Percentiles rank a stretch among this genome's conserved stretches.
These are phyloP conservation scores for Naganishia cerealis DNA, from an alignment of 1,284 basidiomycete genomes.

Conservation along the genomic window DNA sequence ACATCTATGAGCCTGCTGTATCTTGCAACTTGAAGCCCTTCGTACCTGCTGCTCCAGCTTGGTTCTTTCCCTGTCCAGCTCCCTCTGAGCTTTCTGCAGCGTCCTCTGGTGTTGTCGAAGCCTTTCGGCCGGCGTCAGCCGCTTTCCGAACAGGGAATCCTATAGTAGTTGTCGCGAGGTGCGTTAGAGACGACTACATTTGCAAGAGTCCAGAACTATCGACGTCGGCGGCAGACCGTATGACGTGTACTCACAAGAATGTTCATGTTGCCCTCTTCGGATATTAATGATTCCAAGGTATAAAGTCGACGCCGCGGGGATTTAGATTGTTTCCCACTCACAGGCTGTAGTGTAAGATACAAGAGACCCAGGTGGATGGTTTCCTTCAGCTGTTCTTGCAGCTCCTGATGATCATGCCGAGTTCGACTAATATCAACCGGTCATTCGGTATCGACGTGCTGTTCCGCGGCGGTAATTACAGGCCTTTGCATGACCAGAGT, in stretches of 20 bases:
- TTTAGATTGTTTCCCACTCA: too few species aligned
- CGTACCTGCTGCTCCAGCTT: constrained; percentile 81
- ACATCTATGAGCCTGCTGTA: neutral
- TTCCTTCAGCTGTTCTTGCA: too few species aligned
- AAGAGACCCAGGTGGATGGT: too few species aligned
- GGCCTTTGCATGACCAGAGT: too few species aligned
- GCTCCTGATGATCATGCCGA: too few species aligned
- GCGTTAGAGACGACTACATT: neutral
- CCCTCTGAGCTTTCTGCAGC: constrained; percentile 92
- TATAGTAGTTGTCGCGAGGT: constrained; percentile 45
- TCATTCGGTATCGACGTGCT: too few species aligned
- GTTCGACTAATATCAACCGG: too few species aligned
- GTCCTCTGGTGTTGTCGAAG: constrained; percentile 93
- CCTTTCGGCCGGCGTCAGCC: constrained; percentile 91
- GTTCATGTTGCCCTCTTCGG: constrained; percentile 37
- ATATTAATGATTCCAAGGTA: neutral
- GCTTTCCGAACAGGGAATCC: constrained; percentile 92
- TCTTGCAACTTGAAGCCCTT: neutral
- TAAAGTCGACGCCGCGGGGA: too few species aligned
- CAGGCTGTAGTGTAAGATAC: too few species aligned
- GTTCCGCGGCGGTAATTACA: too few species aligned
- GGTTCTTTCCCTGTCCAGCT: constrained; percentile 88
- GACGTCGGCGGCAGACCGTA: constrained; percentile 3
- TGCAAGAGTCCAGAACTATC: neutral
- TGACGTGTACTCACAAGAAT: constrained; percentile 39